Evolutionary conservation across 148 eudicot species (phyloP), one percentile per base, ranked within the genome.

Genomic region (Camellia japonica): DNA sequence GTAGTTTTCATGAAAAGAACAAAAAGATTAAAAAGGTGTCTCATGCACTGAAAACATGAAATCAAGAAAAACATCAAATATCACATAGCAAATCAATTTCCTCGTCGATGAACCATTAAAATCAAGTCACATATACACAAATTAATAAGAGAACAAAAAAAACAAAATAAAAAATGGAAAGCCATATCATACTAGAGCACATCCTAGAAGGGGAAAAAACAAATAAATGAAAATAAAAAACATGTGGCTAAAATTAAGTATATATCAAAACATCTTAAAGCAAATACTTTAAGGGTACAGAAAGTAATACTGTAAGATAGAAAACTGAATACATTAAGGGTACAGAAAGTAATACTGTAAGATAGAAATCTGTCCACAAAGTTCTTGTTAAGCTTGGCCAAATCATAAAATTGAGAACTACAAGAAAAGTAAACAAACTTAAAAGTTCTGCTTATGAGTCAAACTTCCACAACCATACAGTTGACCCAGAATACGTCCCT

Each of bases 401-500:
- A 20, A 44, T 58, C 46, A 74, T n/a, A 14, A 59, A 63, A 44
- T 20, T n/a, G 12, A 4, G 46, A 11, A 30, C 11, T 12, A 23
- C 41, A 0, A 55, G 68, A 75, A 60, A 75, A 42, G 44, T 11
- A 75, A 42, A 30, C 47, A 38, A 43, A 16, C 18, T 62, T 9
- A 19, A n/a, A 46, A 61, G 16, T 75, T 63, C 79, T 20, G 4
- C 18, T 18, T 64, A 16, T 47, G 7, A 4, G 42, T 62, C 13
- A 20, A 63, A 64, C 60, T 63, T 77, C 60, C 61, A 49, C 14
- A 23, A 64, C 43, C 65, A 43, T 58, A 67, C 49, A 59, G 52
- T 75, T 58, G 66, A 59, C 66, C 66, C 20, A 73, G 30, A 75
- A 59, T 42, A 44, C 41, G 76, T 19, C 71, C 59, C 23, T 64